Conservation (phyloP, 2,329 filamentous ascomycete genomes). For the Xylariaceae sp. region DNA sequence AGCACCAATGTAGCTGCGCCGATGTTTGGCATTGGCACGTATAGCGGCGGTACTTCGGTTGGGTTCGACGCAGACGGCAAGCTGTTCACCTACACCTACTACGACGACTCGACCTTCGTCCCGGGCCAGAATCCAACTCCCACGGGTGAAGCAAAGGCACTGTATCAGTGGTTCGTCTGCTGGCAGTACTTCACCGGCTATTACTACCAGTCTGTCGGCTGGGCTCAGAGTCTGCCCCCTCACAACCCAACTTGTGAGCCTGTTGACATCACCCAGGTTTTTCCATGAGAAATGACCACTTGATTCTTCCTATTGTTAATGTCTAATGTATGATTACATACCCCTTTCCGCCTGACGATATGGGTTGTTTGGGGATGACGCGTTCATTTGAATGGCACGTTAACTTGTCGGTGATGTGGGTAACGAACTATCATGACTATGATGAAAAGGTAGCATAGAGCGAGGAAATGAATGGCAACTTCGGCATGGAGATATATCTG, state of each 20-base stretch:
- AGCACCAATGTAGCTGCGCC: constrained; percentile 39
- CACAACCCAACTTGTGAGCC: constrained; percentile 41
- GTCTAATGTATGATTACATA: constrained; percentile 2
- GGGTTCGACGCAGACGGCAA: constrained; percentile 37
- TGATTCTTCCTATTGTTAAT: constrained; percentile 7
- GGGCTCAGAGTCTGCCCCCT: constrained; percentile 33
- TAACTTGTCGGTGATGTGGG: too few relatives aligned
- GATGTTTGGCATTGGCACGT: constrained; percentile 28
- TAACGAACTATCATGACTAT: not conserved
- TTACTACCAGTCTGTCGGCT: constrained; percentile 40
- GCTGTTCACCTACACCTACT: constrained; percentile 33
- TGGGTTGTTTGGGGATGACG: too few relatives aligned
- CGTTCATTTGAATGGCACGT: too few relatives aligned
- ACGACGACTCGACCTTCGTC: constrained; percentile 35
- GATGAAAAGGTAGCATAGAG: not conserved
- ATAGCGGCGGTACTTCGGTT: constrained; percentile 8
- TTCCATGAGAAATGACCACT: constrained; percentile 1
- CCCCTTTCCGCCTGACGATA: not conserved
- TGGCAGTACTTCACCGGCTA: constrained; percentile 38
- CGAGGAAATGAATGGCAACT: too few relatives aligned
- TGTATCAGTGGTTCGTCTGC: constrained; percentile 42
- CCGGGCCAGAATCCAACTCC: constrained; percentile 22
- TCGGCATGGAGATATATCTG: too few relatives aligned
- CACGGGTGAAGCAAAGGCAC: constrained; percentile 12
- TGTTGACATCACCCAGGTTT: constrained; percentile 35